These are phyloP conservation scores for Populus hybrid DNA, from an alignment of 441 rosid genomes.

Conservation along the genomic window DNA sequence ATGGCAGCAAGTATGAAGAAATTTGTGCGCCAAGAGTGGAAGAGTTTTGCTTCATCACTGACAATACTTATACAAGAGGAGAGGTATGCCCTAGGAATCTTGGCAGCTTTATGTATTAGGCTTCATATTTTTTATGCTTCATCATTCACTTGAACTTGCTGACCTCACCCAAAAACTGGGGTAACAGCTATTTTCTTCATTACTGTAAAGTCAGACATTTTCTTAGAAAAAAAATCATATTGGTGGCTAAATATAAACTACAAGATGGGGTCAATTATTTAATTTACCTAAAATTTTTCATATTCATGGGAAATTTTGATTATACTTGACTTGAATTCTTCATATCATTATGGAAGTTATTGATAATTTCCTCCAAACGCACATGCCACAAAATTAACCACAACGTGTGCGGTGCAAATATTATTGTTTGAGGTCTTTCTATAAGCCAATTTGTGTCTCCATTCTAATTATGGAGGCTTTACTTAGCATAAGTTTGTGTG, in stretches of 20 bases:
- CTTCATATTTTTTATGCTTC: background rate
- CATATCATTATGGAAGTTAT: no score
- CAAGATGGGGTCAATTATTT: background rate
- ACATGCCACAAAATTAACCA: background rate
- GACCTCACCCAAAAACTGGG: background rate
- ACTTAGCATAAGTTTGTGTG: background rate
- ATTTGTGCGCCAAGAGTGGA: conserved; percentile 46
- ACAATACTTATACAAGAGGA: conserved; percentile 25
- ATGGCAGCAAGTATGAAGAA: conserved; percentile 80
- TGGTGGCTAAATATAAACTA: background rate
- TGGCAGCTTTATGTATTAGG: background rate
- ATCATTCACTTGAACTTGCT: background rate
- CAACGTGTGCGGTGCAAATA: background rate
- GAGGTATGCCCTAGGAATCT: conserved; percentile 26
- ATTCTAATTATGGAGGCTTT: background rate
- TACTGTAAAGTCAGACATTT: background rate
- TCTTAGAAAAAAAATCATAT: background rate
- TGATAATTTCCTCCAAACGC: background rate
- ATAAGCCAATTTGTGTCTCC: background rate
- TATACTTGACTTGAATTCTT: no score
- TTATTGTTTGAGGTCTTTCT: background rate
- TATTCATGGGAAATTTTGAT: no score
- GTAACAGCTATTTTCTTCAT: background rate
- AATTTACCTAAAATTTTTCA: no score
- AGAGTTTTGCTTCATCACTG: conserved; percentile 36